Base-by-base conservation (phyloP, 139 green algal genomes). In the Parachlorella kessleri region DNA sequence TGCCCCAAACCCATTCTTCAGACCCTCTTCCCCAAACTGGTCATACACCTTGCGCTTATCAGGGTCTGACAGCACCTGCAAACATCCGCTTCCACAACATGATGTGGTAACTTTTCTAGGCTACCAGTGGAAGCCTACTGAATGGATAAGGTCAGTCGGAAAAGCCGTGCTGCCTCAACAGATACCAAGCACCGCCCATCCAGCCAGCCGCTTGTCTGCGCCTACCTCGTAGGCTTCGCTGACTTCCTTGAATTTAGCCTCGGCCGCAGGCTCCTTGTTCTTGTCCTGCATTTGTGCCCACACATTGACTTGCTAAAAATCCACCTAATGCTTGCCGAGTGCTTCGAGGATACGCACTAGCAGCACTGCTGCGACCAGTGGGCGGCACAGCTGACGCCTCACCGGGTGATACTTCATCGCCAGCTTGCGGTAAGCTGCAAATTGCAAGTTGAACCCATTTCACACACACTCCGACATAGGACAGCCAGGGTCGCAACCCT, bases 191-290 rank as follows among this genome's bases (percentile, higher is more conserved):
- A 59, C 48, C 48, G 18, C 18, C 48, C 18, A 59, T 59, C 10
- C 10, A 59, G 10, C 48, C 18, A 10, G 48, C 48, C 10, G 10
- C 48, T 59, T 59, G 10, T 59, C 48, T 75, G 7, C 26, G 10
- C 68, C 39, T n/a, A 78, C 82, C 66, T 97, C 94, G 48, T 96
- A 98, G 1, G 94, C 94, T 76, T 97, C 94, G 6, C 80, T 89
- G 23, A 98, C 76, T 68, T 97, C 90, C 63, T 98, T 97, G 78
- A 96, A 96, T 81, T 95, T 94, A n/a, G 87, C 81, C 55, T 92
- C 85, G 5, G 92, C 90, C 14, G 73, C 26, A 18, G 48, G 10
- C 26, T 93, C 81, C 30, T 85, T 84, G 53, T 94, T 94, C 72
- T 94, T 96, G 81, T 96, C 93, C 88, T 93, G 87, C 71, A 78